Conservation (phyloP, 1,284 basidiomycete species). For the Neolentinus lepideus region DNA sequence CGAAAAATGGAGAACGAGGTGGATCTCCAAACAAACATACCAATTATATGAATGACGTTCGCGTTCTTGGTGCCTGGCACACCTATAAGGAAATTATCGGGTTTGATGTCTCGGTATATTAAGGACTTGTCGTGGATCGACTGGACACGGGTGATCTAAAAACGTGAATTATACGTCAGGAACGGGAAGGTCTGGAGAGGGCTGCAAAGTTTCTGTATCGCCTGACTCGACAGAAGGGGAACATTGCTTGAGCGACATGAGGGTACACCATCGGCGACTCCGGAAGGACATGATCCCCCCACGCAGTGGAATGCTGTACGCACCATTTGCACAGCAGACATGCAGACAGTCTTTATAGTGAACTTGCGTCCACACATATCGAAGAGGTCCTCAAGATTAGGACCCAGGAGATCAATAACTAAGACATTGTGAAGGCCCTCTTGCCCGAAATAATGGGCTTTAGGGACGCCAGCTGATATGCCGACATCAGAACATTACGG, state of each 20-base stretch:
- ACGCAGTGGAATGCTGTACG: constrained; percentile 18
- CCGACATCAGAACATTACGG: constrained; percentile 4
- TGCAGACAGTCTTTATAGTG: constrained; percentile 94
- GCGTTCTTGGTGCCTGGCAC: constrained; percentile 89
- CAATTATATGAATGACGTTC: constrained; percentile 89
- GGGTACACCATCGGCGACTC: too few relatives aligned
- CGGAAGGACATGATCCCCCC: too few relatives aligned
- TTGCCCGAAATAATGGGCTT: constrained; percentile 98
- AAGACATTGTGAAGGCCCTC: constrained; percentile 97
- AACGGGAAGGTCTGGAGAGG: neutral
- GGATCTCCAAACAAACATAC: constrained; percentile 31
- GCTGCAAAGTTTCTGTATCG: too few relatives aligned
- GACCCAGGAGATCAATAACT: constrained; percentile 95
- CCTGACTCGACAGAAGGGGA: constrained; percentile 1
- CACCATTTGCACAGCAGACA: constrained; percentile 99
- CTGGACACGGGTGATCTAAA: constrained; percentile 91
- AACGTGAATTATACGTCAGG: neutral
- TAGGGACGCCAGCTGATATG: constrained; percentile 82
- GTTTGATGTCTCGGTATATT: constrained; percentile 99
- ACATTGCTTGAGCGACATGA: neutral
- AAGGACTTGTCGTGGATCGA: constrained; percentile 97
- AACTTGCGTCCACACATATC: constrained; percentile 99
- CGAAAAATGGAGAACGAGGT: neutral
- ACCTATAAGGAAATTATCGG: constrained; percentile 97
- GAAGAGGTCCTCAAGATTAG: constrained; percentile 94